These are phyloP conservation scores for Syncephalastrum monosporum DNA, from an alignment of 371 early-diverging fungal species.

Conservation along the genomic window DNA sequence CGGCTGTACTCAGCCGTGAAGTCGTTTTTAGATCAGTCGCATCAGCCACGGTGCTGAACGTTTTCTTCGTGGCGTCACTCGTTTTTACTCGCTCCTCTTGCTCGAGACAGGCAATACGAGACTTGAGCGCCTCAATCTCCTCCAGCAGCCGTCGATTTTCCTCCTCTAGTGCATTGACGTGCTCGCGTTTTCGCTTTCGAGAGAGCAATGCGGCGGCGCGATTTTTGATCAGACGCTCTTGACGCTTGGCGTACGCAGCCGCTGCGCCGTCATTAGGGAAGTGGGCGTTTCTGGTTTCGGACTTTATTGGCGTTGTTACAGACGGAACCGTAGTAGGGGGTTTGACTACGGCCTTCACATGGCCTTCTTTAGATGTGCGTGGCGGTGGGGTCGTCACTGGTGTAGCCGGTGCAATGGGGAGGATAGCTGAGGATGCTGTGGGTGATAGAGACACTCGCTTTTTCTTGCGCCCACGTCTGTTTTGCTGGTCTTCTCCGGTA, in stretches of 20 bases:
- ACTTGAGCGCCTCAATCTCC: conserved; percentile 58
- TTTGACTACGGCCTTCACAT: conserved; percentile 2
- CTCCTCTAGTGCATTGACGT: conserved; percentile 70
- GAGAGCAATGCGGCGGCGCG: conserved; percentile 86
- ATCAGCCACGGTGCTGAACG: not conserved
- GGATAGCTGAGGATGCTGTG: conserved; percentile 1
- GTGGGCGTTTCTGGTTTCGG: not conserved
- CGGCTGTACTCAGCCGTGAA: conserved; percentile 5
- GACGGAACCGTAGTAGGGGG: conserved; percentile 3
- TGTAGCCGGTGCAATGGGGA: conserved; percentile 5
- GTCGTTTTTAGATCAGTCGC: not conserved
- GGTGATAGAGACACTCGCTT: conserved; percentile 6
- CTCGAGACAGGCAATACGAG: conserved; percentile 59
- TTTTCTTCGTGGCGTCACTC: conserved; percentile 31
- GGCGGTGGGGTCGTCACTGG: conserved; percentile 1
- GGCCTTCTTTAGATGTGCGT: conserved; percentile 1
- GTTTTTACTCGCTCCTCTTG: conserved; percentile 28
- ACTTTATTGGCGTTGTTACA: not conserved
- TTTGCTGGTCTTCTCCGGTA: conserved; percentile 20
- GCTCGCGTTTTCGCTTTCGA: conserved; percentile 88
- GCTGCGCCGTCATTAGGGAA: conserved; percentile 1
- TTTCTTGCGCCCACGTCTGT: conserved; percentile 29
- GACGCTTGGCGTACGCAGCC: conserved; percentile 57
- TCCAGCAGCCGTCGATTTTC: conserved; percentile 56
- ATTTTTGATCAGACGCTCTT: conserved; percentile 88